Percentiles rank a stretch among this genome's conserved stretches.
phyloP scores from a whole-genome alignment of 176 grass and related monocot species.

The Ananas comosus region DNA sequence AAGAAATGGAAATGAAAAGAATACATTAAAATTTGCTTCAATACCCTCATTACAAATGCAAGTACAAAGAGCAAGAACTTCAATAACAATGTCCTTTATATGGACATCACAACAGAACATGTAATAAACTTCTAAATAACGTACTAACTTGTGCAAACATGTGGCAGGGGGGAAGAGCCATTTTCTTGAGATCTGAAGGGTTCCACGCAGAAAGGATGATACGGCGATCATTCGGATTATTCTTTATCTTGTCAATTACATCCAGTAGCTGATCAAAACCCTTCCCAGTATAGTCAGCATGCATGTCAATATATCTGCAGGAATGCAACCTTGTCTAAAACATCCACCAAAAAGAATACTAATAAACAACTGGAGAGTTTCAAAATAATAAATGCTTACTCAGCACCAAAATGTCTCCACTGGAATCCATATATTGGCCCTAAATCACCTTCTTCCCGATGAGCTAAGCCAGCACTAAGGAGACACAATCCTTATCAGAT shows the following conservation, averaged over 20 bases:
- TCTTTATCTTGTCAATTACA: conserved; percentile 80
- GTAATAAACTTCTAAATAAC: not conserved
- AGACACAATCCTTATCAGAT: not conserved
- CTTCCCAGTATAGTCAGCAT: conserved; percentile 73
- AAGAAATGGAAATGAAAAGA: not conserved
- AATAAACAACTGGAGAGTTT: not conserved
- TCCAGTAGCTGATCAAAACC: conserved; percentile 77
- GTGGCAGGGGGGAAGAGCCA: conserved; percentile 84
- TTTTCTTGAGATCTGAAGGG: conserved; percentile 67
- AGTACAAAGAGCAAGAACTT: too few relatives aligned
- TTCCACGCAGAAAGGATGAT: conserved; percentile 74
- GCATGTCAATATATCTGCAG: conserved; percentile 64
- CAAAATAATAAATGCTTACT: conserved; percentile 37
- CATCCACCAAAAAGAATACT: not conserved
- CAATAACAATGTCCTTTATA: too few relatives aligned
- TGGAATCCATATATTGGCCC: conserved; percentile 87
- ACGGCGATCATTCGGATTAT: conserved; percentile 65
- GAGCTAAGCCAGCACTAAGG: conserved; percentile 48
- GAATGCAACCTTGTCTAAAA: conserved; percentile 1
- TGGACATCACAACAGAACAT: not conserved
- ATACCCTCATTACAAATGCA: not conserved
- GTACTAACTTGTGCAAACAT: conserved; percentile 77
- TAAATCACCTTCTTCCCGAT: conserved; percentile 74
- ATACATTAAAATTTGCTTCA: not conserved
- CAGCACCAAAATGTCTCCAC: conserved; percentile 82